These are phyloP conservation scores for Aspergillus taichungensis DNA, from an alignment of 495 filamentous ascomycete genomes.

Conservation along the genomic window DNA sequence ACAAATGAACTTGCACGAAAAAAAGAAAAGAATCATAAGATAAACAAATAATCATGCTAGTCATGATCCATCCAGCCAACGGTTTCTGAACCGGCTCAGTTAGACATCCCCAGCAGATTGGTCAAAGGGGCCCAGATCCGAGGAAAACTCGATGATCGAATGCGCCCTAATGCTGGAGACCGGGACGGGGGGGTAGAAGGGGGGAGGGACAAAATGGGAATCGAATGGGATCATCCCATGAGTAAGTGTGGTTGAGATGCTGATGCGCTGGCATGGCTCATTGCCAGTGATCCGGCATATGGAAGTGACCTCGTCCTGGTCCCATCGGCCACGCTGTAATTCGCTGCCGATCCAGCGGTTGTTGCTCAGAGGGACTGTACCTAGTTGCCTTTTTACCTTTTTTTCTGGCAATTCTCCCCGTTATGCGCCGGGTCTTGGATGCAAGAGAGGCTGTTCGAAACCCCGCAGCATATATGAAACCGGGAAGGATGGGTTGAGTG, in stretches of 20 bases:
- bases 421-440: background rate
- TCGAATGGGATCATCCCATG: too few species aligned
- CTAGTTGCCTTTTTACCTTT: background rate
- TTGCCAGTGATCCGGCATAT: conserved; percentile 53
- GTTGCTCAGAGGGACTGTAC: conserved; percentile 13
- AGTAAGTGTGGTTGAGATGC: conserved; percentile 18
- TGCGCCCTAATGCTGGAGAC: conserved; percentile 1
- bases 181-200: too few species aligned
- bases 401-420: background rate
- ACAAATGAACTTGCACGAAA: too few species aligned
- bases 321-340: conserved; percentile 30
- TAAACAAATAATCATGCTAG: background rate
- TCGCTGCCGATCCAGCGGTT: conserved; percentile 28
- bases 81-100: conserved; percentile 7
- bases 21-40: conserved; percentile 4
- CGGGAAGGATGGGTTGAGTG: background rate
- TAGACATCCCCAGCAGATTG: conserved; percentile 9
- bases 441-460: conserved; percentile 3
- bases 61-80: background rate
- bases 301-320: conserved; percentile 54
- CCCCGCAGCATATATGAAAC: conserved; percentile 22
- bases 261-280: conserved; percentile 90
- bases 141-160: conserved; percentile 11
- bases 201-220: too few species aligned
- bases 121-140: conserved; percentile 6